Base-by-base conservation (phyloP, 148 eudicot genomes). In the Rhododendron henanense region DNA sequence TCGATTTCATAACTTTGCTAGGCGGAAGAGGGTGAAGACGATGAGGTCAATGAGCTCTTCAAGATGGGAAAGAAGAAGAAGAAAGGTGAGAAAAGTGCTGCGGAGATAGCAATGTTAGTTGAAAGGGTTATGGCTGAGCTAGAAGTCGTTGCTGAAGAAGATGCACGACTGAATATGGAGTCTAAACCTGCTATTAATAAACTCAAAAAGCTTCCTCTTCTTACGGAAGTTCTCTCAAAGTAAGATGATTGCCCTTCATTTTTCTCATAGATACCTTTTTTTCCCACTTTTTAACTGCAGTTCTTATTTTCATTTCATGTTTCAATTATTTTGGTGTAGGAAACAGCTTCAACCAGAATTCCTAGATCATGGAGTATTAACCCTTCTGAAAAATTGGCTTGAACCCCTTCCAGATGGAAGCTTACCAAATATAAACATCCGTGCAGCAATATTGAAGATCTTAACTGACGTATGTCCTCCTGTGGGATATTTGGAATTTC, bases 401-500 rank as follows among this genome's bases (percentile, higher is more conserved):
- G 98, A 97, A 84, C 99, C 99, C 71, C 95, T 97, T 79, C 99
- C 99, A 77, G 99, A 97, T 93, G 98, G 99, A 87, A 97, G 99
- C 92, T 85, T 97, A 85, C 99, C 99, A 44, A 97, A 95, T 86
- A 97, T 95, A 84, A 97, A 97, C 89, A 93, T 95, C 33, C 98
- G 99, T 23, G 96, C 93, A 82, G 99, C 99, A 48, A 91, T 97
- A 83, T 84, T 97, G 85, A 90, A 89, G 93, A 95, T 97, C 85
- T 89, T 97, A 88, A 95, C 95, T 85, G 99, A 97, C 86, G 99
- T 97, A 95, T 85, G 55, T 81, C 84, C 53, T 28, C 69, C 45
- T 13, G 25, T 48, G 65, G 33, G 19, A 11, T 84, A 18, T 4
- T 31, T 37, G 28, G 35, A 11, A 5, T 69, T 14, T 11, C 75